Evolutionary conservation across 352 stramenopile species (phyloP), one percentile per base, ranked within the genome.

Genomic region (Phytophthora crassamura): DNA sequence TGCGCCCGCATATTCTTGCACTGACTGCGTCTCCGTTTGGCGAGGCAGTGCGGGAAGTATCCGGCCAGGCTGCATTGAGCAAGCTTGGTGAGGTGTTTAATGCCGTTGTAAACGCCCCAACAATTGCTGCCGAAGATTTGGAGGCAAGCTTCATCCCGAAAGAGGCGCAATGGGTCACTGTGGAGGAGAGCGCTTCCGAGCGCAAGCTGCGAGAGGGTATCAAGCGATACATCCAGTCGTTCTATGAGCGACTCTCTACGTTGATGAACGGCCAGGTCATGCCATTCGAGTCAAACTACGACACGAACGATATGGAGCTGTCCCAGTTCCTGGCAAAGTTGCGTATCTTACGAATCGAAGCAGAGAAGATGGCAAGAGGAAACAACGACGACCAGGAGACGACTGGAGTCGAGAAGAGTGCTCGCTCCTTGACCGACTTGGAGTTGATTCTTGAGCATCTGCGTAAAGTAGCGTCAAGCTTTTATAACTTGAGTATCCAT

Each of bases 1-100:
- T 18, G 38, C 59, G 80, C 10, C 86, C 86, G 20, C 80, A 84
- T 5, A 70, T 93, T 41, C 46, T 94, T 32, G 84, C 68, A 16
- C 64, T 94, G 32, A 93, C 84, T 2, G 86, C 86, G 5, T 94
- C 86, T 1, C 84, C 84, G 25, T 94, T 93, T 46, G 86, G 86
- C 2, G 77, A 92, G 50, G 72, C 71, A 16, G 72, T 79, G 18
- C 68, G 71, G 4, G 63, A 81, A 42, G 58, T 56, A 22, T 63
- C 62, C 7, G 80, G 80, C 14, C 75, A 79, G 30, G 42, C 9
- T 28, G 60, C 68, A 11, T 46, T 91, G 9, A 62, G 33, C 3
- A 84, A 82, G 9, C 71, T 94, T 7, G 69, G 64, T 2, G 42
- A 66, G 34, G 63, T 62, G 7, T 94, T 85, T 59, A 76, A 80